Evolutionary conservation across 352 stramenopile genomes (phyloP).

Genomic region (Globisporangium radiosum): DNA sequence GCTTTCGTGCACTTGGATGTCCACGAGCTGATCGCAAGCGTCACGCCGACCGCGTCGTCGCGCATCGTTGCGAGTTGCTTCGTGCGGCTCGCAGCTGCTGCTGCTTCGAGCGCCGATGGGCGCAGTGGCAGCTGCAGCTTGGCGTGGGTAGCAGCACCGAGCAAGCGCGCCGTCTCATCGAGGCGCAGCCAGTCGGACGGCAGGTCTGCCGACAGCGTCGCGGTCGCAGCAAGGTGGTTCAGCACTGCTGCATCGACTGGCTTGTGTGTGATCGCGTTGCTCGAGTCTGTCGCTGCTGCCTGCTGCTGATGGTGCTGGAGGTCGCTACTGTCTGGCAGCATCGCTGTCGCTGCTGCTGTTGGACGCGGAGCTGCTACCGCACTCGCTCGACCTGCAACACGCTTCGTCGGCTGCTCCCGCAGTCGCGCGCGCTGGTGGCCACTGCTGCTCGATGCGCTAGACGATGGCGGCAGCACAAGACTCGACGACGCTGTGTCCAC

Average conservation of each 20-base stretch:
- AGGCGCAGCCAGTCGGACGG: conserved; percentile 57
- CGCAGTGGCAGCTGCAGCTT: conserved; percentile 21
- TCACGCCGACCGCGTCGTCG: conserved; percentile 50
- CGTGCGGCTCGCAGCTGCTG: conserved; percentile 24
- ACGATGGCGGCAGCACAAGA: neutral
- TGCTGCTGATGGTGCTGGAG: too few species aligned
- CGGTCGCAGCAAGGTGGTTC: conserved; percentile 35
- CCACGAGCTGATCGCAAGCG: conserved; percentile 63
- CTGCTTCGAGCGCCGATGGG: conserved; percentile 16
- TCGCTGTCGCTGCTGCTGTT: too few species aligned
- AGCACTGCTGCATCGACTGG: conserved; percentile 10
- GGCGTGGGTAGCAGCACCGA: conserved; percentile 17
- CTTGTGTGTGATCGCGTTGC: neutral
- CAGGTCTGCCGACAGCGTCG: conserved; percentile 32
- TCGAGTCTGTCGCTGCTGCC: neutral
- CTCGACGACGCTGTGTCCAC: too few species aligned
- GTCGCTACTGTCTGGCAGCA: too few species aligned
- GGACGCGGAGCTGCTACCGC: too few species aligned
- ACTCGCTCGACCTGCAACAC: neutral
- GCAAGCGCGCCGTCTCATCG: conserved; percentile 31
- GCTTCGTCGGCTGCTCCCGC: conserved; percentile 7
- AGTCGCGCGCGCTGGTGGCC: conserved; percentile 3
- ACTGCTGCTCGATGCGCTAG: neutral
- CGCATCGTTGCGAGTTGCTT: conserved; percentile 56
- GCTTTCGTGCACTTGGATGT: conserved; percentile 39